Base-by-base conservation (phyloP, 2,329 filamentous ascomycete genomes). In the Alternaria sp. region DNA sequence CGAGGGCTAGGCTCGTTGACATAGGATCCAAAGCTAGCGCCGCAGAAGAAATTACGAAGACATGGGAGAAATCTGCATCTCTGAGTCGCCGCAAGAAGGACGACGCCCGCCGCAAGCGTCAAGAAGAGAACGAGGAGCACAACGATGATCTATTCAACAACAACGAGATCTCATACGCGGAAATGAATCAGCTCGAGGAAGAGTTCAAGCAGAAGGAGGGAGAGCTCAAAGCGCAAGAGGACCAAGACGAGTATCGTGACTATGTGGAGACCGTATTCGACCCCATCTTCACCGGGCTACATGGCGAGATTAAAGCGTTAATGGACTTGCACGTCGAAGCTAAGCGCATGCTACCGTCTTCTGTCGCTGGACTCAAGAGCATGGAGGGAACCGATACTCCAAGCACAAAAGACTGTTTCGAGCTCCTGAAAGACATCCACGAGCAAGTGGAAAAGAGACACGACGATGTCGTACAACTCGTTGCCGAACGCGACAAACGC, bases 81-180 rank as follows among this genome's bases (percentile, higher is more conserved):
- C 70, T 74, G 30, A 80, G 77, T 7, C 84, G 84, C 33, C 78
- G 80, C 30, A 79, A 82, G 60, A 73, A 85, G 33, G 85, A 86
- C 10, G 77, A 78, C 25, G 84, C 85, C 43, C 84, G 85, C 5
- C 79, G 80, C 61, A 75, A 75, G 57, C 84, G 86, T 14, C 84
- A 86, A 71, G 82, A 85, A 58, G 82, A 86, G 64, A 84, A 82
- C 3, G 85, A 87, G 67, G 77, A 76, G n/a, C 80, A 82, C 51
- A 86, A 86, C 30, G 84, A 88, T 65, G 80, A 81, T 1, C 78
- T 88, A 2, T 88, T 87, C 76, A 84, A 88, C 65, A 82, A 82
- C 53, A 83, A 87, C 58, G 83, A 87, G 66, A 87, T 88, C 47
- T 85, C 85, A 0, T 88, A 88, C 71, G 85, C 85, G 12, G 86